Base-by-base conservation (phyloP, 768 basidiomycete genomes). In the Cantharellus cinnabarinus region DNA sequence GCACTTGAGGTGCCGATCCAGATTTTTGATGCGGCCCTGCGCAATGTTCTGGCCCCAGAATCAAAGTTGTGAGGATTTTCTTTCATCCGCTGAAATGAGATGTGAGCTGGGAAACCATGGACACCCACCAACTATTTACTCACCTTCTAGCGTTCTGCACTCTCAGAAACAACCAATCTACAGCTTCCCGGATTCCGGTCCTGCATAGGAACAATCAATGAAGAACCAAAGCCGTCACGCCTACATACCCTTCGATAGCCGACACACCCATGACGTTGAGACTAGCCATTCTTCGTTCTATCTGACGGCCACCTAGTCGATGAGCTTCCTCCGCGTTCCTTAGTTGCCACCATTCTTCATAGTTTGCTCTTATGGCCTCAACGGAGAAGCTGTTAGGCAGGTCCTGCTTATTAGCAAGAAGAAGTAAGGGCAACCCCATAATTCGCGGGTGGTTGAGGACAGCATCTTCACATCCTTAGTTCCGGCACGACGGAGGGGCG, bases 331-430 rank as follows among this genome's bases (percentile, higher is more conserved):
- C 67, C 82, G 81, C 54, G 79, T 75, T 61, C 40, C 52, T 59
- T n/a, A 61, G 50, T 65, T 85, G 82, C 66, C 86, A 78, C 86
- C 89, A 90, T 53, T 82, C 82, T 68, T 89, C 85, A 61, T 89
- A 89, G 68, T 85, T 81, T 61, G 90, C 83, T 29, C 91, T 73
- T 54, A 99, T 91, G 62, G 97, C 89, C 56, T 89, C 83, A 0
- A 91, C 87, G 0, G 88, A 85, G 40, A 97, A 74, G 63, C 84
- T 84, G 15, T 74, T 70, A 0, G 84, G 82, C 2, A 77, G 79
- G 64, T 98, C 95, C 69, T 97, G 94, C 68, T 99, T 98, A 72
- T 98, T 98, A 37, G 93, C 95, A 15, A 97, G 77, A 5, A 99
- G 79, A 3, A 99, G 75, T 2, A 95, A 76, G 0, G 94, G 95